Base-by-base conservation (phyloP, 768 basidiomycete species). In the Naganishia antarctica region DNA sequence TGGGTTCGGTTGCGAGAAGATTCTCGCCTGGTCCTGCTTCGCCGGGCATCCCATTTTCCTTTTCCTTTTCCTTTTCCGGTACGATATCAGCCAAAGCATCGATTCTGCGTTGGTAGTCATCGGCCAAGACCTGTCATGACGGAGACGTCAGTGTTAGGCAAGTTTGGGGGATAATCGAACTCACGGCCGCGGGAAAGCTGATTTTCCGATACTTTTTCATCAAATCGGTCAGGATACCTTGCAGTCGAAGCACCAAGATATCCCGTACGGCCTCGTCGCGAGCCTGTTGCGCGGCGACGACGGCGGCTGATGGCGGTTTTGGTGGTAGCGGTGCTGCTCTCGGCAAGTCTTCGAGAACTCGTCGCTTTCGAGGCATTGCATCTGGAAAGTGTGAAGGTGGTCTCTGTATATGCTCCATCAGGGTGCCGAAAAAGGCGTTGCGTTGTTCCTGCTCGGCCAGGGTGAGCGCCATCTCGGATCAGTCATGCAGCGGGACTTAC, bases 241-340 rank as follows among this genome's bases (percentile, higher is more conserved):
- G 89, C n/a, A 98, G 82, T n/a, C 90, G 84, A 72, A 87, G 89
- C 76, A 91, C 89, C 69, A 99, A 80, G 70, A 92, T 77, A 47
- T 91, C 89, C 58, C 90, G 81, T 28, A 86, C 81, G 66, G 83
- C 82, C 69, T 85, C 83, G 71, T 99, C 94, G 64, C 81, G 88
- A 76, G 91, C 90, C 66, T 85, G 84, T 73, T 94, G 91, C 49
- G 85, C 67, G 0, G 87, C 87, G 43, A 97, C 76, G 76, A 97
- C 93, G 0, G 88, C 87, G 0, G 83, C 85, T 1, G 86, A 87
- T 0, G 87, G 91, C 69, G 87, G 82, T 49, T 89, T 81, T 0
- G 94, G 92, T 63, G 92, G 88, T 37, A 91, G 76, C 0, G 96
- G 92, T 15, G 94, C 91, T 0, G 96, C 96, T 43, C 91, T 80